Conservation (phyloP, 2,329 filamentous ascomycete genomes). For the Celoporthe dispersa region DNA sequence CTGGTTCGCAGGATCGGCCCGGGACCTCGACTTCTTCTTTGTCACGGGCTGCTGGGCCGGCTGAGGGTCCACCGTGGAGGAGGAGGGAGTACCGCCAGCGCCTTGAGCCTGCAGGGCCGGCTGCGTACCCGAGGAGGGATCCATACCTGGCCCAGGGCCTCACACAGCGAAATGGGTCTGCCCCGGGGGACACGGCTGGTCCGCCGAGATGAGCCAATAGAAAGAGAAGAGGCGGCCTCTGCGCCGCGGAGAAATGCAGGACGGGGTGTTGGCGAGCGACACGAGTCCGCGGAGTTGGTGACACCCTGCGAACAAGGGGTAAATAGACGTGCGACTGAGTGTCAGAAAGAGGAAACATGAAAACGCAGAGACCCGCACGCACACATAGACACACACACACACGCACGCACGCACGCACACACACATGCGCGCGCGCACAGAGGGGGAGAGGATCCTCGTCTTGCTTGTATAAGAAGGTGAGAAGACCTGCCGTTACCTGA, state of each 20-base stretch:
- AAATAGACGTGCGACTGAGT: neutral
- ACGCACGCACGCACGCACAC: neutral
- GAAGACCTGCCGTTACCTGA: neutral
- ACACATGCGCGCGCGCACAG: too few species aligned
- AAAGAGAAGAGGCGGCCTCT: neutral
- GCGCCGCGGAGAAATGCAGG: constrained; percentile 13
- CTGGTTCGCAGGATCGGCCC: constrained; percentile 51
- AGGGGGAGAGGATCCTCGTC: neutral
- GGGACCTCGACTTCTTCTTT: constrained; percentile 57
- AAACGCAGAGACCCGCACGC: neutral
- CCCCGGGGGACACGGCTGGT: neutral
- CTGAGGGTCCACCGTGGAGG: neutral
- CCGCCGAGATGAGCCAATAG: constrained; percentile 11
- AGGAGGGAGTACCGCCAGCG: constrained; percentile 3
- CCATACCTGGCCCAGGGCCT: constrained; percentile 15
- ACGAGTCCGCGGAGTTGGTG: neutral
- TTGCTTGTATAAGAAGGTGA: neutral
- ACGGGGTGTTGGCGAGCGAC: neutral
- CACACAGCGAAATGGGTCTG: constrained; percentile 36
- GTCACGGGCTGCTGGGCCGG: constrained; percentile 29
- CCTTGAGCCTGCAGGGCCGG: constrained; percentile 18
- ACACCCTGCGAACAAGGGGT: neutral
- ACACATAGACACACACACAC: neutral
- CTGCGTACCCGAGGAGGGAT: constrained; percentile 18
- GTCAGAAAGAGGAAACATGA: neutral